Percentiles rank a stretch among this genome's conserved stretches.
phyloP scores from a whole-genome alignment of 176 grass and related monocot species.

The Raddia distichophylla region DNA sequence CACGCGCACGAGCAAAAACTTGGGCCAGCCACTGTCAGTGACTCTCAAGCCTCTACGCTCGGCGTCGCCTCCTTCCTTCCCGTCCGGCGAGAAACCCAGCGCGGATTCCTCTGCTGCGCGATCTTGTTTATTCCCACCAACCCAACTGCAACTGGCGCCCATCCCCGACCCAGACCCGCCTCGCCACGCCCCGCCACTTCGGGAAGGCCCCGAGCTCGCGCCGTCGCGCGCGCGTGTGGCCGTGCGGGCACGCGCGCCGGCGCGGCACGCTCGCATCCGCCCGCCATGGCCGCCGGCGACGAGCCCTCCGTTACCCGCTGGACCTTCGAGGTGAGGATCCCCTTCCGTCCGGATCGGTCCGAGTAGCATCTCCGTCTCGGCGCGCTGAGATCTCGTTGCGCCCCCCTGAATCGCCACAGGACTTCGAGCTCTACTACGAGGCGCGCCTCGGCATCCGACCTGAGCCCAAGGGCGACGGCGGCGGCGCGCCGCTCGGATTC shows the following conservation, averaged over 20 bases:
- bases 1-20: background rate
- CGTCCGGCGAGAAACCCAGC: conserved; percentile 26
- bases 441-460: conserved; percentile 54
- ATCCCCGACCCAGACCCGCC: background rate
- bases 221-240: background rate
- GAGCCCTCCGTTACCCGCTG: conserved; percentile 56
- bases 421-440: conserved; percentile 66
- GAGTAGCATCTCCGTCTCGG: too few relatives aligned
- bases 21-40: background rate
- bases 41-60: background rate
- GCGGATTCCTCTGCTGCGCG: conserved; percentile 19
- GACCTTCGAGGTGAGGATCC: conserved; percentile 61
- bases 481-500: conserved; percentile 7
- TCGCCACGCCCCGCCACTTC: conserved; percentile 13
- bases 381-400: conserved; percentile 41
- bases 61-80: background rate
- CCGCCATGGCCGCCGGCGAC: conserved; percentile 50
- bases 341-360: too few relatives aligned
- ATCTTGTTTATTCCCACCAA: conserved; percentile 17
- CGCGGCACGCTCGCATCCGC: background rate
- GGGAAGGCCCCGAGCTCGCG: conserved; percentile 23
- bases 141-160: background rate
- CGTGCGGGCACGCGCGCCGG: too few relatives aligned
- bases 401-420: conserved; percentile 33
- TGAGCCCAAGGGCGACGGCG: conserved; percentile 29